Percentiles rank a stretch among this genome's conserved stretches.
Conservation (phyloP, 225 moss, liverwort and hornwort species). For the Pseudisothecium myosuroides region DNA sequence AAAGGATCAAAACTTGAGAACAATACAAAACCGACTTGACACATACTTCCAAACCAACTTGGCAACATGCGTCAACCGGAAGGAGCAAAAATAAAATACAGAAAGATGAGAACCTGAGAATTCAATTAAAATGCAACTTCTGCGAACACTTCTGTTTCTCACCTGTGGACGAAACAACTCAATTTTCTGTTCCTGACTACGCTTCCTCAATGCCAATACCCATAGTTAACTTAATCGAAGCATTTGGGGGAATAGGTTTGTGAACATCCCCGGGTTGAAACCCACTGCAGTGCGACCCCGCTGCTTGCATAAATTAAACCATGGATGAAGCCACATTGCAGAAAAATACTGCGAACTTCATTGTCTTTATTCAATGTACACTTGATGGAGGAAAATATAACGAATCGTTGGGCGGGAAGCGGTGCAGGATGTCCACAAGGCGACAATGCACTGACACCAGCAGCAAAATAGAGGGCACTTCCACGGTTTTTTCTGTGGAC, state of each 20-base stretch:
- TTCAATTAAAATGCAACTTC: neutral
- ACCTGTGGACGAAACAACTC: neutral
- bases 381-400: neutral
- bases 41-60: neutral
- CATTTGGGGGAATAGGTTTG: neutral
- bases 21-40: too few relatives aligned
- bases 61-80: neutral
- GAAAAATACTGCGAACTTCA: neutral
- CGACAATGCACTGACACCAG: conserved; percentile 14
- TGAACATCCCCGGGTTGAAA: neutral
- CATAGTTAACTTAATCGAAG: too few relatives aligned
- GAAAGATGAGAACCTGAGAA: neutral
- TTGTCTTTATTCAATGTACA: conserved; percentile 13
- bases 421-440: neutral
- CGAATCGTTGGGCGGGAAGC: neutral
- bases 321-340: neutral
- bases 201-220: neutral
- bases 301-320: neutral
- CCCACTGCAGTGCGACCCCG: neutral
- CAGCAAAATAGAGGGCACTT: neutral
- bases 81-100: neutral
- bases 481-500: neutral
- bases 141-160: neutral
- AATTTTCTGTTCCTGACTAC: neutral
- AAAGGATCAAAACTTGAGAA: neutral